Evolutionary conservation across 106 monocot species (phyloP).

Genomic region (Phalaenopsis equestris): DNA sequence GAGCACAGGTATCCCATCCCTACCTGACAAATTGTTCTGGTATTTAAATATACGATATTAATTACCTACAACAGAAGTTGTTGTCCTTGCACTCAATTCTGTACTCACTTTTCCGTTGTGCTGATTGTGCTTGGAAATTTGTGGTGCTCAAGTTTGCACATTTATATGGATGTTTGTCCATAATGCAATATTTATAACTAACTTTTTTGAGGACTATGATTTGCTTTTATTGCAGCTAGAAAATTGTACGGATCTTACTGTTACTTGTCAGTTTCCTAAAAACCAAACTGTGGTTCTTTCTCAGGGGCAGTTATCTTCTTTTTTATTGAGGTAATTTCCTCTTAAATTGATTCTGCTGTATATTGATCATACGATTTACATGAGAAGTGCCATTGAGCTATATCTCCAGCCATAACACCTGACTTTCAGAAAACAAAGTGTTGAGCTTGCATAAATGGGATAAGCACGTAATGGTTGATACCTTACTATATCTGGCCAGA

Average conservation of each 20-base stretch:
- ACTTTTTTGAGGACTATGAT: not conserved
- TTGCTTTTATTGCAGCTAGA: conserved; percentile 49
- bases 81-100: not conserved
- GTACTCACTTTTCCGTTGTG: not conserved
- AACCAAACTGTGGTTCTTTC: conserved; percentile 37
- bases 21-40: too few species aligned
- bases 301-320: conserved; percentile 39
- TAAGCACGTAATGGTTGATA: too few species aligned
- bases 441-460: too few species aligned
- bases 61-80: too few species aligned
- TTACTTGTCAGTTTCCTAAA: conserved; percentile 53
- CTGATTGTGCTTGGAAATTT: not conserved
- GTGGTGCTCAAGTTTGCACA: not conserved
- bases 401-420: too few species aligned
- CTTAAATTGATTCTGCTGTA: not conserved
- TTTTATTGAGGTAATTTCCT: conserved; percentile 59
- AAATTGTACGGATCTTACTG: conserved; percentile 46
- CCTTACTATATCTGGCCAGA: too few species aligned
- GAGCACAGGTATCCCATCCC: too few species aligned
- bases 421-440: too few species aligned
- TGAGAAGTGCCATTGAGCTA: not conserved
- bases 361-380: not conserved
- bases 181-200: not conserved
- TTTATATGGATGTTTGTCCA: not conserved
- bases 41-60: too few species aligned